Base-by-base conservation (phyloP, 345 rosid genomes). In the Eucalyptus pauciflora region DNA sequence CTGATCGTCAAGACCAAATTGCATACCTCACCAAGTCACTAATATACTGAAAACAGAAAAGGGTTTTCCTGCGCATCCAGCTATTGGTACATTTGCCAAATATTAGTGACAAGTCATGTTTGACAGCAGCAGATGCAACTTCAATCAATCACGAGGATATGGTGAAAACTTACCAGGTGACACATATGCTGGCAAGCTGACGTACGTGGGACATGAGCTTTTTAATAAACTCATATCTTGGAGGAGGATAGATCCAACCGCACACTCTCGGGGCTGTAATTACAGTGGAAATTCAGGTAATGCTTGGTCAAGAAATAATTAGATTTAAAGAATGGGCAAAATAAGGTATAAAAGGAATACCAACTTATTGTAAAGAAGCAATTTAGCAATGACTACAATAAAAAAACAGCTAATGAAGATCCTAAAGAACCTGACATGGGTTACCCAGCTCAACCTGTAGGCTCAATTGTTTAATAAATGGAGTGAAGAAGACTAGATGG, bases 211-310 rank as follows among this genome's bases (percentile, higher is more conserved):
- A 89, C 99, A 97, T 33, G 98, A 94, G 76, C 94, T 93, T 88
- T 87, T 93, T 18, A 93, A 92, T 9, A 90, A 90, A 89, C 89
- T 89, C 29, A 20, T 80, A 89, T 87, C 90, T 71, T 85, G 85
- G 90, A 81, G 92, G 89, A 87, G 62, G 45, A 81, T 88, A 16
- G 91, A 89, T 86, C 71, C 69, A 18, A 69, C 88, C 46, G 87
- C 89, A 89, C 99, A 97, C 79, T 96, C 96, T 89, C 97, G 95
- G 56, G 95, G 97, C 99, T 97, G 97, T 60, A 88, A 89, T 86
- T 81, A 90, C 50, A 81, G 69, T 29, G 24, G 88, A 81, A 33
- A 50, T 48, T 92, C 88, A 93, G 87, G 90, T 88, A 13, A 88
- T 22, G 86, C 29, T 46, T 79, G 85, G 43, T 87, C 71, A 37